Evolutionary conservation across 371 early-diverging fungal species (phyloP).

Genomic region (Rhizopus microsporus): DNA sequence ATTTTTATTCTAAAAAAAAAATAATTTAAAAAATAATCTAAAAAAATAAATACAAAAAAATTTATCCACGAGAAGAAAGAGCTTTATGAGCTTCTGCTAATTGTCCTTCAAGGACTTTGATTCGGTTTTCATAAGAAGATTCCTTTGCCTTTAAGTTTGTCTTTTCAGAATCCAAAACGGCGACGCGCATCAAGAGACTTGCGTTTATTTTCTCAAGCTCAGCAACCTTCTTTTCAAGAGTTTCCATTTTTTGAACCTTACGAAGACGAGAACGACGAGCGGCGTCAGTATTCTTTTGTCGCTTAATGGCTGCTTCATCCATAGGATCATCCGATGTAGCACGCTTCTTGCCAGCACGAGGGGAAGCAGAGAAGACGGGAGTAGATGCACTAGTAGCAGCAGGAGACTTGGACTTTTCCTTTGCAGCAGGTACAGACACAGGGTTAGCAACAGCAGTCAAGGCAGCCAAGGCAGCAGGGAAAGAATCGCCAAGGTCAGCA

Average conservation of each 20-base stretch:
- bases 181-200: constrained; percentile 60
- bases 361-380: constrained; percentile 24
- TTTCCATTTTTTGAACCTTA: constrained; percentile 79
- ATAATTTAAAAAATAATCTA: background rate
- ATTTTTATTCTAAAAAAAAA: constrained; percentile 7
- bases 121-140: constrained; percentile 61
- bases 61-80: constrained; percentile 20
- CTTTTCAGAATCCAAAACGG: constrained; percentile 73
- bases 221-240: constrained; percentile 71
- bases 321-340: constrained; percentile 11
- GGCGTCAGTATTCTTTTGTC: constrained; percentile 86
- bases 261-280: constrained; percentile 88
- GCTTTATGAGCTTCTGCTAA: constrained; percentile 67
- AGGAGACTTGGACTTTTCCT: constrained; percentile 14
- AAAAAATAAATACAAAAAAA: constrained; percentile 10
- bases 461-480: constrained; percentile 34
- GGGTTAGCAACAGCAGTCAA: constrained; percentile 26
- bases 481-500: constrained; percentile 28
- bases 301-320: constrained; percentile 57
- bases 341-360: constrained; percentile 23
- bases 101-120: constrained; percentile 65
- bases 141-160: constrained; percentile 60
- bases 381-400: constrained; percentile 25
- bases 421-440: constrained; percentile 5
- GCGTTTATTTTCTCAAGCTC: constrained; percentile 77